These are phyloP conservation scores for Aspergillus melleus DNA, from an alignment of 2,329 filamentous ascomycete species.

Conservation along the genomic window DNA sequence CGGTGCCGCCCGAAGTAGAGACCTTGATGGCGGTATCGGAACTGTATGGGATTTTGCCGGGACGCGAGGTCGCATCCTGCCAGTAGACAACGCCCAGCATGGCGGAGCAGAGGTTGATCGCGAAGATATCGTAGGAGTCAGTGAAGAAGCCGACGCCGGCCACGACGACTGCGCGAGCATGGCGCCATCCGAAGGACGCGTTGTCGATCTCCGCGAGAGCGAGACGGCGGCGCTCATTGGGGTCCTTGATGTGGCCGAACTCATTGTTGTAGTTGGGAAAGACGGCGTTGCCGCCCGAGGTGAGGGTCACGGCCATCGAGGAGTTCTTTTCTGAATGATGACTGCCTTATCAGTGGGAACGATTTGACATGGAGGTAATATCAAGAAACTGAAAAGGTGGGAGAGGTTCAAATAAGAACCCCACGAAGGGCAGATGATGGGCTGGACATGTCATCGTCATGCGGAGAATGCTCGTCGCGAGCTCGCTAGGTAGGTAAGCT, in stretches of 20 bases:
- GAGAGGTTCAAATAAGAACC: background rate
- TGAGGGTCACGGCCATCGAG: background rate
- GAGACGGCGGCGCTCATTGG: constrained; percentile 75
- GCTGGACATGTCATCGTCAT: background rate
- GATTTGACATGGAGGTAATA: background rate
- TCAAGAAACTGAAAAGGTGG: background rate
- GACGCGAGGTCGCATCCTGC: constrained; percentile 50
- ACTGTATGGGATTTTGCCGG: constrained; percentile 59
- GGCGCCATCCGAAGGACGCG: constrained; percentile 81
- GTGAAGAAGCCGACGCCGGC: constrained; percentile 88
- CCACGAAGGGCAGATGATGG: background rate
- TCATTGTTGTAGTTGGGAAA: constrained; percentile 56
- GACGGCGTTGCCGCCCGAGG: constrained; percentile 54
- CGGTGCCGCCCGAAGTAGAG: constrained; percentile 78
- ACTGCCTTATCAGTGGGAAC: too few relatives aligned
- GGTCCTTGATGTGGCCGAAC: constrained; percentile 47
- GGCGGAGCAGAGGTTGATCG: constrained; percentile 68
- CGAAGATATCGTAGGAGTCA: constrained; percentile 82
- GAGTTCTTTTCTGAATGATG: background rate
- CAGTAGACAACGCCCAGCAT: constrained; percentile 82
- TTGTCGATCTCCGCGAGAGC: constrained; percentile 80
- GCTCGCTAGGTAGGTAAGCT: background rate
- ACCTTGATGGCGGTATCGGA: constrained; percentile 84
- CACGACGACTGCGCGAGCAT: constrained; percentile 73
- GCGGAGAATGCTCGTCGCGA: background rate